Base-by-base conservation (phyloP, 148 eudicot species). In the Fagopyrum tataricum region DNA sequence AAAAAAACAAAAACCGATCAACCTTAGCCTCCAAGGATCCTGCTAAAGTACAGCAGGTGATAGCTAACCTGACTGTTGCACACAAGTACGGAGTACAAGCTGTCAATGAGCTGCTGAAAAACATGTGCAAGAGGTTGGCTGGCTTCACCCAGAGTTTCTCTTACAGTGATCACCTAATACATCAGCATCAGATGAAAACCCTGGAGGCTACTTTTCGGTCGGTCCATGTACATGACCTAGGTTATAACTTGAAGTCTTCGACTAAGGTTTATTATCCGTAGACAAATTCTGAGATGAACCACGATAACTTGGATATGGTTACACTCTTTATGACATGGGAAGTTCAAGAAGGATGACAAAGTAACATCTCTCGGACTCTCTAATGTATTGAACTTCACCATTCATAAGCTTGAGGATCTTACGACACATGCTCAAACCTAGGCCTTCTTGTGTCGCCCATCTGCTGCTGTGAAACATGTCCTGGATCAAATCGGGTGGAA, bases 291-390 rank as follows among this genome's bases (percentile, higher is more conserved):
- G 12, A 46, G 39, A 31, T 6, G 69, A 64, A 37, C 69, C 69
- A 64, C 69, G 14, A 5, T 3, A 21, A 20, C 21, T 14, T 56
- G 62, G 62, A 56, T 21, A 56, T 56, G 62, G 62, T 56, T 21
- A 15, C 43, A 13, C 43, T 17, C 11, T 64, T 23, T 70, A 43
- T 15, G 89, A 79, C 84, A 82, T 73, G 21, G 87, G 89, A 49
- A 91, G 90, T 74, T 94, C 87, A 31, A 95, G 91, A 75, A 67
- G 79, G 70, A 95, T 72, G 15, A 87, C 82, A 77, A 95, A 95
- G 85, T 84, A 91, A 74, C 97, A 88, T 75, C 89, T 84, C 75
- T 95, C 97, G 0, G 97, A 95, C 74, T 95, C 98, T 82, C 96
- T 79, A 20, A 90, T 91, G 76, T 95, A 95, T 53, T 95, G 97